Conservation (phyloP, 306 rosid species). For the Prunus mume region DNA sequence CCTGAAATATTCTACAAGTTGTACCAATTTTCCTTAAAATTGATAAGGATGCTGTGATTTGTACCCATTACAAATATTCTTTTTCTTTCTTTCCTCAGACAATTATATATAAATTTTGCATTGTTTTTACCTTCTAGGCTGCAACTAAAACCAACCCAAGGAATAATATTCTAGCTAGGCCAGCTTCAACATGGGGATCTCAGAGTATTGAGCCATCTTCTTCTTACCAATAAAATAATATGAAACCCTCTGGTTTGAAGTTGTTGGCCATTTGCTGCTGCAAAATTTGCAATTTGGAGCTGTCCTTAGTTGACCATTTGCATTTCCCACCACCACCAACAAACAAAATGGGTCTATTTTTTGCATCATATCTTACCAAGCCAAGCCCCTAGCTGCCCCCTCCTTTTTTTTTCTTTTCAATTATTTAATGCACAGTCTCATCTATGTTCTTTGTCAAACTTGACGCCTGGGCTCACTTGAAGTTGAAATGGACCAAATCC, state of each 20-base stretch:
- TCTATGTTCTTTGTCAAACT: conserved; percentile 8
- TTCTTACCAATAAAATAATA: not conserved
- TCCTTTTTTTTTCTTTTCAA: not conserved
- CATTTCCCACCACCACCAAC: not conserved
- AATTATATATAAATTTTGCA: not conserved
- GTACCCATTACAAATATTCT: too few relatives aligned
- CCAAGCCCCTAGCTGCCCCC: not conserved
- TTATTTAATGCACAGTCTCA: not conserved
- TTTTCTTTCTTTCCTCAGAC: too few relatives aligned
- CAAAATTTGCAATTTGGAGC: not conserved
- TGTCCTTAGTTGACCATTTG: conserved; percentile 17
- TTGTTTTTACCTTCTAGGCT: conserved; percentile 2
- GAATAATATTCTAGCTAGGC: conserved; percentile 1
- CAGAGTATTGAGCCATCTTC: not conserved
- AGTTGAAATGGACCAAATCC: conserved; percentile 2
- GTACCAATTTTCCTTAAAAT: too few relatives aligned
- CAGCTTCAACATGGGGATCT: not conserved
- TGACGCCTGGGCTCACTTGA: not conserved
- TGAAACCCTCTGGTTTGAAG: not conserved
- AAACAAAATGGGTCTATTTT: not conserved
- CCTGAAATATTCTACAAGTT: too few relatives aligned
- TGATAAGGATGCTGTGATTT: too few relatives aligned
- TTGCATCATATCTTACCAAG: not conserved
- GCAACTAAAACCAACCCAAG: not conserved
- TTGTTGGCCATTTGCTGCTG: not conserved